Base-by-base conservation (phyloP, 805 yeast species). In the Candida caryicola region DNA sequence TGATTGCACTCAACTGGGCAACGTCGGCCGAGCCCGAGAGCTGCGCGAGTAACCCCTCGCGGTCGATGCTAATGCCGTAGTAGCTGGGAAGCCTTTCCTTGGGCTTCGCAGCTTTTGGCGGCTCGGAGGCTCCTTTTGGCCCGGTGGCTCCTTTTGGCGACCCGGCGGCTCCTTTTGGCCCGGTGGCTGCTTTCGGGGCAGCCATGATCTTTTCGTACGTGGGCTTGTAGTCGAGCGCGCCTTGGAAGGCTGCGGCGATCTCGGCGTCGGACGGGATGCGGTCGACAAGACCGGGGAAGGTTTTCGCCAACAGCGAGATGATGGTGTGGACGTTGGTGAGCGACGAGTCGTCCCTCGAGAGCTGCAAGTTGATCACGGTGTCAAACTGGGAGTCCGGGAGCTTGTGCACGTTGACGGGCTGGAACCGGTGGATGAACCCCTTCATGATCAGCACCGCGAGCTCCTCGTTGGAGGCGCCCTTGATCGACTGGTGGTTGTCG, bases 401-500 rank as follows among this genome's bases (percentile, higher is more conserved):
- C 10, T 44, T 56, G 0, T 45, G 38, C 1, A 62, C 41, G 41
- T 75, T 62, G 2, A 86, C 71, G 0, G 79, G 76, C 53, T 87
- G 85, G 51, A 82, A 86, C 40, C 93, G 64, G 4, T 69, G 68
- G 33, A 85, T 66, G 52, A 91, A 90, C 0, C 90, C 88, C 21
- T 66, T 64, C 86, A 91, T 79, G 23, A 93, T 82, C 15, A 70
- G 73, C 23, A 67, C 60, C 0, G 85, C 80, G 36, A 71, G 66
- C 13, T 60, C 59, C 4, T 66, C 66, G 7, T 81, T 79, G 39
- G 74, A 70, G 0, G 52, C 57, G 4, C 68, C 71, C 46, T 82
- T 79, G 27, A 93, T 85, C 2, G 90, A 79, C 57, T 85, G 96
- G 57, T 93, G 99, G 46, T 85, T 82, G 52, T 89, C 89, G 2